These are phyloP conservation scores for Ganoderma sp. DNA, from an alignment of 1,284 basidiomycete species.

Conservation along the genomic window DNA sequence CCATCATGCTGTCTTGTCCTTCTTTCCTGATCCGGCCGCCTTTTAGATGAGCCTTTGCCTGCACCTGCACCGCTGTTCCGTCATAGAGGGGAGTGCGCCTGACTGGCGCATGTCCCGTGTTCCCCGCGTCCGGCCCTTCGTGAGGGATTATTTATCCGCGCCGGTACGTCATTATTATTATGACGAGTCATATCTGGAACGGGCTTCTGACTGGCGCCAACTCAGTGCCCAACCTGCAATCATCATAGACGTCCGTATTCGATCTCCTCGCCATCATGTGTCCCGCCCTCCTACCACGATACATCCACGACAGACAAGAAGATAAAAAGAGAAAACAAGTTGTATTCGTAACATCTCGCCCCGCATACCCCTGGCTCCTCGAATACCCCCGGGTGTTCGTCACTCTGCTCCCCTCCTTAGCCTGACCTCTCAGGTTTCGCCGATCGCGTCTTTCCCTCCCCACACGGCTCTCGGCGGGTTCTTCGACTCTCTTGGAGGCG, in stretches of 20 bases:
- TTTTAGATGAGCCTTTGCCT: constrained; percentile 15
- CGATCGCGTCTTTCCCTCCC: background rate
- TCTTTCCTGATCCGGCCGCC: background rate
- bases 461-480: background rate
- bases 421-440: background rate
- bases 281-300: background rate
- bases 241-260: constrained; percentile 5
- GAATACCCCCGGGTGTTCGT: constrained; percentile 18
- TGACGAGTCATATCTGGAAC: background rate
- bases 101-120: constrained; percentile 3
- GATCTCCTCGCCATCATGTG: background rate
- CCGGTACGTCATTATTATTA: background rate
- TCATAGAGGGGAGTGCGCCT: constrained; percentile 15
- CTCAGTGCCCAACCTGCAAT: background rate
- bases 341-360: constrained; percentile 19
- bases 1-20: background rate
- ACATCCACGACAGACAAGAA: constrained; percentile 21
- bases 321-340: constrained; percentile 10
- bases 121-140: background rate
- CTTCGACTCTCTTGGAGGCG: background rate
- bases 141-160: constrained; percentile 9
- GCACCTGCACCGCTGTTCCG: background rate
- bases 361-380: constrained; percentile 22
- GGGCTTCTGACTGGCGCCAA: background rate
- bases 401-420: constrained; percentile 5